Base-by-base conservation (phyloP, 495 filamentous ascomycete species). In the Geoglossum glabrum region DNA sequence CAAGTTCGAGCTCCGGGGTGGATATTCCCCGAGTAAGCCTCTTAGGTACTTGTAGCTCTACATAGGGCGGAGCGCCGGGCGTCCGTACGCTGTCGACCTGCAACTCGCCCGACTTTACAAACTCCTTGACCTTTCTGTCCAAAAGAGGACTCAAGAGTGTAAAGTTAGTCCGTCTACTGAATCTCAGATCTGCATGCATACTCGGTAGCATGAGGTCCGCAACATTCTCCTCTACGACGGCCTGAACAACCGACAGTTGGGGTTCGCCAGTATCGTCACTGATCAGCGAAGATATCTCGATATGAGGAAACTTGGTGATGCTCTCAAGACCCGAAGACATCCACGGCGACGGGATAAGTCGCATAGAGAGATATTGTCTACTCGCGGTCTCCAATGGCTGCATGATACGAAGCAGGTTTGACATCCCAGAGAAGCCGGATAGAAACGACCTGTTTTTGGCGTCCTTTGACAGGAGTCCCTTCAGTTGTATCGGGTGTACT, bases 341-440 rank as follows among this genome's bases (percentile, higher is more conserved):
- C 54, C 54, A 56, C 8, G 54, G 54, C 17, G 54, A 56, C 13
- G 54, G 54, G n/a, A 56, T 40, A 31, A 56, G 31, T 23, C 28
- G 54, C 31, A 40, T 17, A 23, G 25, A 17, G 1, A 56, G 30
- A n/a, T 17, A 56, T 40, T 56, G 25, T 13, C 49, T 28, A 52
- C 25, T 27, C 11, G 1, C 11, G 11, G 25, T 21, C 30, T 52
- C 49, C 17, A 15, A 30, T 15, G 23, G 49, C 25, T 31, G 10
- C 11, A 52, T n/a, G 11, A 28, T 52, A 13, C 25, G 23, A n/a
- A 52, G 23, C 17, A 52, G 49, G 17, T 31, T 52, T 1, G 23
- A 26, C 23, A 52, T 5, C 49, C 49, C 28, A 28, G 49, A 13
- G 7, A 52, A n/a, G 19, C 49, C 49, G 30, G 49, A n/a, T 4